Evolutionary conservation across 257 asterid genomes (phyloP).

Genomic region (Salvia miltiorrhiza): DNA sequence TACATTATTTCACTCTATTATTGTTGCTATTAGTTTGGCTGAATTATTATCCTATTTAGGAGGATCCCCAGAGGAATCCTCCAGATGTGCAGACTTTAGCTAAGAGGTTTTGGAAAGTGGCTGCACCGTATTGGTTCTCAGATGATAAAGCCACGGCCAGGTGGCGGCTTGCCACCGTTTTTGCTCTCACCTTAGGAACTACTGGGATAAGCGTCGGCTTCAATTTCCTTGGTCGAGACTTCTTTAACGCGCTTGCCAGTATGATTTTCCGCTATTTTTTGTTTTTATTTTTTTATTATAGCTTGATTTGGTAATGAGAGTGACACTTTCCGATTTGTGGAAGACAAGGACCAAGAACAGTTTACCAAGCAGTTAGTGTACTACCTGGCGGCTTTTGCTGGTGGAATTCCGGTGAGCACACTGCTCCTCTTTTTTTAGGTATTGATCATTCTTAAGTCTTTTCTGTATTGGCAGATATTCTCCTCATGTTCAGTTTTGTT

Average conservation of each 20-base stretch:
- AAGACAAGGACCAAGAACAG: conserved; percentile 88
- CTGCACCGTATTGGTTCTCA: conserved; percentile 88
- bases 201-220: conserved; percentile 91
- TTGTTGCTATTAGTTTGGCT: neutral
- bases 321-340: conserved; percentile 18
- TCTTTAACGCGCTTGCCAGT: conserved; percentile 92
- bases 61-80: conserved; percentile 37
- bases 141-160: conserved; percentile 75
- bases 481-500: neutral
- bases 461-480: conserved; percentile 1
- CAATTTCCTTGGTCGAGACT: conserved; percentile 90
- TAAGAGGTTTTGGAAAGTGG: conserved; percentile 80
- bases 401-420: conserved; percentile 97
- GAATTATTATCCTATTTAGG: conserved; percentile 12
- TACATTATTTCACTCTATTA: neutral
- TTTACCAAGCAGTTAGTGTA: conserved; percentile 71
- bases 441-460: conserved; percentile 25
- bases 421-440: conserved; percentile 66
- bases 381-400: conserved; percentile 74
- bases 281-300: neutral
- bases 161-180: conserved; percentile 69
- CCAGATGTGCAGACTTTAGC: conserved; percentile 50
- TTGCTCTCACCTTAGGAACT: conserved; percentile 88
- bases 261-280: conserved; percentile 22
- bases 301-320: conserved; percentile 17